Evolutionary conservation across 768 basidiomycete species (phyloP).

Genomic region (Podaxis sp.): DNA sequence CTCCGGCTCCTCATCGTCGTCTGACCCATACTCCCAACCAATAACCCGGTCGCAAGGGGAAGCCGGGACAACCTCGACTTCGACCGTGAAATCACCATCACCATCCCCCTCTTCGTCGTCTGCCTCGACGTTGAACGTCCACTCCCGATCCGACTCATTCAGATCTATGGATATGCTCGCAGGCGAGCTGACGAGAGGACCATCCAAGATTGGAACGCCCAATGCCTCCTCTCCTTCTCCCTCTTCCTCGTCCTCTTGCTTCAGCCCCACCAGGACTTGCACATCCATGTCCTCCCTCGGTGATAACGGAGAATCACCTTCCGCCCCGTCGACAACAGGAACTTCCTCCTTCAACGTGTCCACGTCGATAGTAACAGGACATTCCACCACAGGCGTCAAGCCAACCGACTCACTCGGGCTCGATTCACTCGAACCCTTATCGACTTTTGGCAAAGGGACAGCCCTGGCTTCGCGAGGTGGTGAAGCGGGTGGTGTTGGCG

Average conservation of each 20-base stretch:
- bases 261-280: not conserved
- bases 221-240: conserved; percentile 18
- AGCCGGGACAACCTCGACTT: not conserved
- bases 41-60: not conserved
- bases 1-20: conserved; percentile 5
- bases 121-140: conserved; percentile 1
- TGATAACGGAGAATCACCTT: not conserved
- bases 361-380: not conserved
- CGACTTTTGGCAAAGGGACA: conserved; percentile 3
- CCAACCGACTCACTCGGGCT: not conserved
- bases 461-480: conserved; percentile 26
- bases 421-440: not conserved
- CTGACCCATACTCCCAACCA: not conserved
- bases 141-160: not conserved
- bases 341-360: not conserved
- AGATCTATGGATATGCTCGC: not conserved
- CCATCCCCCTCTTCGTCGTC: not conserved
- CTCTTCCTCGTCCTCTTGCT: not conserved
- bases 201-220: conserved; percentile 4
- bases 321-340: not conserved
- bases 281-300: not conserved
- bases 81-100: not conserved
- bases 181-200: conserved; percentile 12
- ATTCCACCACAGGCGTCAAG: conserved; percentile 4
- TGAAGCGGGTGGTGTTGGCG: conserved; percentile 44